phyloP scores from a whole-genome alignment of 2,329 filamentous ascomycete species.

The Trichoderma sp. region DNA sequence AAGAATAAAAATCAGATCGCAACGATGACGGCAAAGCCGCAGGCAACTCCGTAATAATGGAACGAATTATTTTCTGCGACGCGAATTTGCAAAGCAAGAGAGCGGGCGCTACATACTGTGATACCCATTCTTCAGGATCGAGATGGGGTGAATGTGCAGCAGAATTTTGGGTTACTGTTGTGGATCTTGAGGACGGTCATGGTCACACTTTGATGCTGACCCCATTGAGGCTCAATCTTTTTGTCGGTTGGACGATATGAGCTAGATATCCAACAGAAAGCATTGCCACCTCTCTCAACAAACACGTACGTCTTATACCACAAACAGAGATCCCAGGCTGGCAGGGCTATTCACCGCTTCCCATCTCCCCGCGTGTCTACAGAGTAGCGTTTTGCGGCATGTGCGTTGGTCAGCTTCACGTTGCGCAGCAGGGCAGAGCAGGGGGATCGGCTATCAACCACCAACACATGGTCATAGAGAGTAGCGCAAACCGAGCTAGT shows the following conservation, averaged over 20 bases:
- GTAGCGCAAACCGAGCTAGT: neutral
- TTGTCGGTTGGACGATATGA: neutral
- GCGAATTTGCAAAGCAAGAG: neutral
- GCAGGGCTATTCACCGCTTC: neutral
- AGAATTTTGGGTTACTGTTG: neutral
- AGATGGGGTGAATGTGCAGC: neutral
- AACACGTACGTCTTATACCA: neutral
- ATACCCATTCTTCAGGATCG: neutral
- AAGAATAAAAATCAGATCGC: constrained; percentile 20
- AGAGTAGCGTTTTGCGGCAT: neutral
- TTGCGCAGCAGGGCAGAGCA: neutral
- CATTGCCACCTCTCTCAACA: neutral
- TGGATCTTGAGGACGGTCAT: neutral
- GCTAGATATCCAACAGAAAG: neutral
- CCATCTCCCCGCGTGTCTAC: neutral
- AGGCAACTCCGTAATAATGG: constrained; percentile 9
- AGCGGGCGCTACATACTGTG: neutral
- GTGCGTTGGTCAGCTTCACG: neutral
- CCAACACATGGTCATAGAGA: constrained; percentile 18
- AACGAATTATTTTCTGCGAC: neutral
- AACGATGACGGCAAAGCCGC: neutral
- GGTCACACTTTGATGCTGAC: neutral
- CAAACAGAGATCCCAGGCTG: neutral
- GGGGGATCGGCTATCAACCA: constrained; percentile 11
- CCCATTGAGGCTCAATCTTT: neutral